Evolutionary conservation across 495 filamentous ascomycete species (phyloP).

Genomic region (Trichoderma erinaceum): DNA sequence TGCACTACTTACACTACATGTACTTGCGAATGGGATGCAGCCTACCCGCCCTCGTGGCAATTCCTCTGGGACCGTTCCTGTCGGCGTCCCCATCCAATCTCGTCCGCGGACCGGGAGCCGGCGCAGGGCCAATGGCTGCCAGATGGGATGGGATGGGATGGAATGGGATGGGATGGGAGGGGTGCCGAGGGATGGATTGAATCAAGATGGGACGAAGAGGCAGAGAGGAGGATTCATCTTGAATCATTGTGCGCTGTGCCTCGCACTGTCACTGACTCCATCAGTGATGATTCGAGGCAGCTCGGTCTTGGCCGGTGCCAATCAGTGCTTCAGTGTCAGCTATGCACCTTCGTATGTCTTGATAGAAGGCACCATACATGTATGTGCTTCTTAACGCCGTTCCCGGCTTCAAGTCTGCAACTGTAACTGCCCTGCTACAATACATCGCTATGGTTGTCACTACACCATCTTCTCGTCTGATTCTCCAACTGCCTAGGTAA

Average conservation of each 20-base stretch:
- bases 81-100: slow-evolving; percentile 13
- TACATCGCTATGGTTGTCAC: too few species aligned
- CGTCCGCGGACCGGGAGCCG: slow-evolving; percentile 7
- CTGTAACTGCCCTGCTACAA: too few species aligned
- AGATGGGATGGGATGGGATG: neutral
- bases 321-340: too few species aligned
- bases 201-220: neutral
- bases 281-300: neutral
- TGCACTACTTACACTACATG: neutral
- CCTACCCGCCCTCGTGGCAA: slow-evolving; percentile 4
- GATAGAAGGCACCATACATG: too few species aligned
- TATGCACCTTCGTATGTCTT: too few species aligned
- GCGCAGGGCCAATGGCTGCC: neutral
- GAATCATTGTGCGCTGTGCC: neutral
- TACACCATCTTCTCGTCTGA: too few species aligned
- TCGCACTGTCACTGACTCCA: neutral
- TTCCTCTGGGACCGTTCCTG: neutral
- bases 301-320: neutral
- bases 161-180: neutral
- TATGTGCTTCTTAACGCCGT: too few species aligned
- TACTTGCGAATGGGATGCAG: neutral
- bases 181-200: too few species aligned
- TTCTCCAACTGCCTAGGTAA: too few species aligned
- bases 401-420: too few species aligned
- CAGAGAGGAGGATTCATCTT: slow-evolving; percentile 7